Evolutionary conservation across 306 rosid genomes (phyloP), one percentile per base, ranked within the genome.

Genomic region (Adenanthera pavonina): DNA sequence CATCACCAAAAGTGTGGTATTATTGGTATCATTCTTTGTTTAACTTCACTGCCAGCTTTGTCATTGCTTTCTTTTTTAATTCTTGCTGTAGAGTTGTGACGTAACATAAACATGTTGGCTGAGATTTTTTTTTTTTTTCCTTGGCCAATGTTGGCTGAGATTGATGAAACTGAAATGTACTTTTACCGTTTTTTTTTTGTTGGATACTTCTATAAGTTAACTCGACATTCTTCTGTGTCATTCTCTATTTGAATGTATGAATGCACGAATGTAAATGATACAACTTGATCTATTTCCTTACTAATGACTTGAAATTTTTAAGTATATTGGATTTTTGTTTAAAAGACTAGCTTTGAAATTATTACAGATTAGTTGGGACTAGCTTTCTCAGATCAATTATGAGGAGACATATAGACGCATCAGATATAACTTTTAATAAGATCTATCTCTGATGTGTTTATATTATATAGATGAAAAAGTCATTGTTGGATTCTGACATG

Each of bases 11-110:
- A 25, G 16, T 30, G 44, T 34, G 15, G 47, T 75, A 56, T 33
- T 59, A 40, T 47, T 73, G 53, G 12, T 56, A 17, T 47, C 17
- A 54, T 34, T 25, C 9, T 41, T 41, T 40, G 40, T 61, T 47
- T 56, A 65, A 56, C 67, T 74, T 69, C 17, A 36, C 51, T 51
- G 59, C 53, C 60, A 51, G 30, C 51, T 72, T 64, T 46, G 20
- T 40, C 5, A 19, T 54, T 53, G 47, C 47, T 75, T 47, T 14
- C 46, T 8, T 30, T 40, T 69, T 72, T 20, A 3, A 53, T 60
- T 71, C 65, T 73, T 1, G 20, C 12, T 25, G 65, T 81, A 17
- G 65, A 74, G 36, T 74, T 81, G 8, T 54, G 74, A 35, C 52
- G 8, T 46, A 72, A 46, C 40, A 20, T 19, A 52, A 81, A 65